Conservation (phyloP, 1,284 basidiomycete genomes). For the Cutaneotrichosporon sp. region DNA sequence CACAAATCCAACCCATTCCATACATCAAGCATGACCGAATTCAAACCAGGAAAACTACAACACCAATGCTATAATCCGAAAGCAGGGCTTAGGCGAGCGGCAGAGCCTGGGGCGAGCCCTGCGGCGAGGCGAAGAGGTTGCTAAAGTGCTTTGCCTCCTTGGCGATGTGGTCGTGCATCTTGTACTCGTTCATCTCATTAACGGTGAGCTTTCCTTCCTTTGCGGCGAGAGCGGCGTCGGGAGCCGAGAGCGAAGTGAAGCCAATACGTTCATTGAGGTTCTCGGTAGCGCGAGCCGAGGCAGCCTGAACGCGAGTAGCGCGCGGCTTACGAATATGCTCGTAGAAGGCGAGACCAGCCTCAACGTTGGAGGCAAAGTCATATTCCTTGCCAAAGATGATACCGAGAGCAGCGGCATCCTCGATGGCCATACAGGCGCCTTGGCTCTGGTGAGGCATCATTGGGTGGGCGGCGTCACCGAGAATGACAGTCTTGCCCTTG, state of each 20-base stretch:
- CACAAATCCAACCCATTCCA: neutral
- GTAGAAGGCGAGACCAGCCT: conserved; percentile 47
- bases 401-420: conserved; percentile 47
- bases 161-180: conserved; percentile 37
- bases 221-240: conserved; percentile 35
- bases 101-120: neutral
- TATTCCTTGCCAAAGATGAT: conserved; percentile 40
- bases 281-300: conserved; percentile 46
- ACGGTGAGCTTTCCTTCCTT: conserved; percentile 47
- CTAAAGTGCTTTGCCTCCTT: conserved; percentile 18
- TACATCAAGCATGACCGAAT: neutral
- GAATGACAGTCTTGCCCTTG: conserved; percentile 40
- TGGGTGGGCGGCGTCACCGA: conserved; percentile 48
- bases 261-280: conserved; percentile 54
- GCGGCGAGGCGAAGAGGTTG: conserved; percentile 14
- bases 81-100: neutral
- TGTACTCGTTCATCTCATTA: conserved; percentile 45
- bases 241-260: conserved; percentile 48
- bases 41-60: neutral
- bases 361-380: conserved; percentile 41
- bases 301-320: conserved; percentile 51
- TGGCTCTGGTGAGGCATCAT: conserved; percentile 47
- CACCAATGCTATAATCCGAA: neutral
- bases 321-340: conserved; percentile 51
- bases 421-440: conserved; percentile 45